These are phyloP conservation scores for Populus tremula DNA, from an alignment of 345 rosid species.

Conservation along the genomic window DNA sequence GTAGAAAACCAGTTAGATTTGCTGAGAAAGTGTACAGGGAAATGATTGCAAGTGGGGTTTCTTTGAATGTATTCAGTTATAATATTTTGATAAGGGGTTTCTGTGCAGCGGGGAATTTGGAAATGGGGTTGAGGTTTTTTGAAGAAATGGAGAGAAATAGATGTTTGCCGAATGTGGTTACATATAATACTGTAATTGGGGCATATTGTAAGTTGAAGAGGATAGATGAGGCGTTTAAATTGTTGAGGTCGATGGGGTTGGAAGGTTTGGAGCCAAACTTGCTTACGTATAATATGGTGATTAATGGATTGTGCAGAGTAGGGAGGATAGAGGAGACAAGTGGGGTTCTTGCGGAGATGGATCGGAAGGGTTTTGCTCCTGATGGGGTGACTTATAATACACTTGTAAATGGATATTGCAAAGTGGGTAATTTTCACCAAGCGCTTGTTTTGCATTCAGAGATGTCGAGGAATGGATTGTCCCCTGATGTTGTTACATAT, in stretches of 20 bases:
- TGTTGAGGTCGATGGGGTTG: constrained; percentile 53
- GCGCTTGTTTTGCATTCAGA: constrained; percentile 73
- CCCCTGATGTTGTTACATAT: constrained; percentile 78
- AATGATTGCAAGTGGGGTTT: constrained; percentile 54
- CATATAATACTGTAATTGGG: constrained; percentile 72
- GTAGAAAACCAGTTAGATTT: constrained; percentile 42
- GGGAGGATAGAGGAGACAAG: constrained; percentile 73
- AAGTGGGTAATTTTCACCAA: constrained; percentile 72
- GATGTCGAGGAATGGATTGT: constrained; percentile 72
- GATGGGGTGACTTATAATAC: constrained; percentile 84
- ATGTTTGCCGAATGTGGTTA: constrained; percentile 80
- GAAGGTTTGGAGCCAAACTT: constrained; percentile 75
- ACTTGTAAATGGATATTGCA: constrained; percentile 77
- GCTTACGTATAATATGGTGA: constrained; percentile 68
- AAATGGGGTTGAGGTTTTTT: constrained; percentile 54
- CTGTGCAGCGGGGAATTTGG: constrained; percentile 62
- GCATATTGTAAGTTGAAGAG: constrained; percentile 57
- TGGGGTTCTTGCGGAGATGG: constrained; percentile 58
- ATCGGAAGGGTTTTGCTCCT: constrained; percentile 46
- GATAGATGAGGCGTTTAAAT: constrained; percentile 54
- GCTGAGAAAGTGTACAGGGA: constrained; percentile 57
- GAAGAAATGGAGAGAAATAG: constrained; percentile 60
- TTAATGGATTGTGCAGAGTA: constrained; percentile 73
- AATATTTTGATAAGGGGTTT: constrained; percentile 83
- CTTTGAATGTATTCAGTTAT: constrained; percentile 80